These are phyloP conservation scores for Ochetophila trinervis DNA, from an alignment of 306 rosid species.

Conservation along the genomic window DNA sequence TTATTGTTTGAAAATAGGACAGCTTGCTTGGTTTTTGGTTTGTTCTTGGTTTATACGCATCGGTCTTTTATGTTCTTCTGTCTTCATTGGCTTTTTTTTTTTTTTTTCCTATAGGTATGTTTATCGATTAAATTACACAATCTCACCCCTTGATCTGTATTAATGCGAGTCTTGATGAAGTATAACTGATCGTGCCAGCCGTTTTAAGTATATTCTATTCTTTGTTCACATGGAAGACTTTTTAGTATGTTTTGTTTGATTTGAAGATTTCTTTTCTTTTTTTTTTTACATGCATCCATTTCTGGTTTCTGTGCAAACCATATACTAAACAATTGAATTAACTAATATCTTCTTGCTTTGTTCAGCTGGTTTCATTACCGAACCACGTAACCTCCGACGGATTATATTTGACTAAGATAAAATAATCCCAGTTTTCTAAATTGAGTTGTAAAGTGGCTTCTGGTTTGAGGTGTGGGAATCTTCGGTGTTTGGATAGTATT, in stretches of 20 bases:
- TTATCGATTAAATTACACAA: slow-evolving; percentile 23
- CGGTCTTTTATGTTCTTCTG: slow-evolving; percentile 17
- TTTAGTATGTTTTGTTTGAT: slow-evolving; percentile 18
- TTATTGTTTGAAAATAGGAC: neutral
- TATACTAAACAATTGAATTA: slow-evolving; percentile 37
- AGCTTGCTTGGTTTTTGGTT: neutral
- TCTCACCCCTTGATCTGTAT: slow-evolving; percentile 26
- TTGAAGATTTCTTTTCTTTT: neutral
- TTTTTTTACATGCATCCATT: slow-evolving; percentile 23
- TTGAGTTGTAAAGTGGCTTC: slow-evolving; percentile 37
- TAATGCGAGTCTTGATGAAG: slow-evolving; percentile 43
- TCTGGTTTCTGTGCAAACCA: slow-evolving; percentile 36
- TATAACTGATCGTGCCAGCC: slow-evolving; percentile 27
- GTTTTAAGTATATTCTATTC: slow-evolving; percentile 48
- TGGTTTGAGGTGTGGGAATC: slow-evolving; percentile 39
- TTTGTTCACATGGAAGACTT: slow-evolving; percentile 45
- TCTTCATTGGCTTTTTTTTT: slow-evolving; percentile 24
- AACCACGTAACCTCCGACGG: slow-evolving; percentile 18
- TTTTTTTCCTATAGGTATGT: slow-evolving; percentile 16
- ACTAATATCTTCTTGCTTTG: slow-evolving; percentile 40
- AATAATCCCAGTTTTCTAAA: slow-evolving; percentile 31
- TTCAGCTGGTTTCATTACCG: slow-evolving; percentile 47
- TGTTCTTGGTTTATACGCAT: slow-evolving; percentile 12
- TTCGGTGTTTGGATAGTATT: slow-evolving; percentile 34
- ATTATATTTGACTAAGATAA: slow-evolving; percentile 42